Conservation (phyloP, 1,139 yeast genomes). For the Protomyces lactucae-debilis region DNA sequence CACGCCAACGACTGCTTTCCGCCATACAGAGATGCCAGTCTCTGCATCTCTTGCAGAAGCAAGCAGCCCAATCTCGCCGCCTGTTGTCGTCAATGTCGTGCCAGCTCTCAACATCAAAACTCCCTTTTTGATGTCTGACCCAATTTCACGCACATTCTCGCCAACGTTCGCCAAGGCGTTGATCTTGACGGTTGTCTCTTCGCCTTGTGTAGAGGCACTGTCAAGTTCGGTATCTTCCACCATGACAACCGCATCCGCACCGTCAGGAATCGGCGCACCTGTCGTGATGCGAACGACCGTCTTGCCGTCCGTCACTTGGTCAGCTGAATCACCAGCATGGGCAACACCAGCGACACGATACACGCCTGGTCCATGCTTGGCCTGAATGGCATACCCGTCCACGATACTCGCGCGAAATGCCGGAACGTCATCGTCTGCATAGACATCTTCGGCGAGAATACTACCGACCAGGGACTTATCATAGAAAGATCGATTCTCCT, state of each 20-base stretch:
- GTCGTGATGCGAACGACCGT: constrained; percentile 48
- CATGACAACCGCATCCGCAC: constrained; percentile 51
- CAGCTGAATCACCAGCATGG: constrained; percentile 43
- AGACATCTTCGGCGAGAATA: constrained; percentile 45
- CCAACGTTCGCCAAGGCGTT: constrained; percentile 34
- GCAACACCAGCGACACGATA: constrained; percentile 44
- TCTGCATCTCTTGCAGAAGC: constrained; percentile 40
- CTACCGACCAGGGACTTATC: constrained; percentile 2
- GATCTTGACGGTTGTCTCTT: constrained; percentile 42
- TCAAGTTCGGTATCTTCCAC: constrained; percentile 48
- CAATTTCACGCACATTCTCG: constrained; percentile 47
- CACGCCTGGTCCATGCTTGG: constrained; percentile 45
- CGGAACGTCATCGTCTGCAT: constrained; percentile 44
- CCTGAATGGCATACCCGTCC: constrained; percentile 50
- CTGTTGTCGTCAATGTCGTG: constrained; percentile 40
- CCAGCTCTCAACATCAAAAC: constrained; percentile 41
- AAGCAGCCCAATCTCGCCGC: constrained; percentile 49
- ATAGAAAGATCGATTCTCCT: background rate
- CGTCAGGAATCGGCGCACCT: constrained; percentile 52
- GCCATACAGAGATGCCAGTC: constrained; percentile 42
- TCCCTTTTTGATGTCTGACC: constrained; percentile 46
- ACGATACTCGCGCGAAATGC: constrained; percentile 50
- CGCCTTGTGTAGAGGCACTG: constrained; percentile 41
- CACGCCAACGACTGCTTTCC: constrained; percentile 46
- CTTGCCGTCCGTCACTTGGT: constrained; percentile 34